Evolutionary conservation across 306 rosid species (phyloP), one percentile per base, ranked within the genome.

Genomic region (Aeschynomene evenia): DNA sequence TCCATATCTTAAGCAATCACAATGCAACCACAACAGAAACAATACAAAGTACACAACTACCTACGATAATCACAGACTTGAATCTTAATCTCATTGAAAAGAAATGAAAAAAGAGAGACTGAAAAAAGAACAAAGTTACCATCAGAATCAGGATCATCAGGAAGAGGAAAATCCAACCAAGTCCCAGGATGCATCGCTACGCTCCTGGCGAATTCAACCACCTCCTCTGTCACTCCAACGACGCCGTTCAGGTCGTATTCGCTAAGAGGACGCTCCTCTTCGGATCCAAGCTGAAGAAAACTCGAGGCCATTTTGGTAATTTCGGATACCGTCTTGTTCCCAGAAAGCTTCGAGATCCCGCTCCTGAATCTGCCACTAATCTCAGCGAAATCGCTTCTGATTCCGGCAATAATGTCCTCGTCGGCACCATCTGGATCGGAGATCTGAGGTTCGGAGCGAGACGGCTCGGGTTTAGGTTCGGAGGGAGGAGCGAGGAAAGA

Each of bases 271-370:
- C 16, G 48, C 48, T 40, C 48, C 63, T 68, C 77, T n/a, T 83
- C 64, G 39, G 96, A 82, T 69, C 96, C 96, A 43, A 93, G 58
- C 67, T 85, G 97, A 49, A 93, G 97, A 49, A 93, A 80, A 79
- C 75, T 90, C 28, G 98, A 90, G 19, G 98, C 98, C 64, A 93
- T 90, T 87, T 93, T 93, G 9, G 98, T 86, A 79, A 93, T 75
- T 75, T 88, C 98, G 0, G 87, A 88, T 0, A 93, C 96, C 22
- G 88, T 73, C 73, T 70, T 84, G 68, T 78, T 79, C 28, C 73
- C 80, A 29, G 96, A 90, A 22, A 93, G 73, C 84, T 84, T 93
- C 13, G 96, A 88, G 82, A 93, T 90, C 62, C 89, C 96, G 34
- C 85, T 86, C 86, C 51, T 89, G 70, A 93, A 88, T 64, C 56